Percentiles rank a stretch among this genome's conserved stretches.
These are phyloP conservation scores for Saccharomycopsis javanensis DNA, from an alignment of 805 yeast genomes.

Conservation along the genomic window DNA sequence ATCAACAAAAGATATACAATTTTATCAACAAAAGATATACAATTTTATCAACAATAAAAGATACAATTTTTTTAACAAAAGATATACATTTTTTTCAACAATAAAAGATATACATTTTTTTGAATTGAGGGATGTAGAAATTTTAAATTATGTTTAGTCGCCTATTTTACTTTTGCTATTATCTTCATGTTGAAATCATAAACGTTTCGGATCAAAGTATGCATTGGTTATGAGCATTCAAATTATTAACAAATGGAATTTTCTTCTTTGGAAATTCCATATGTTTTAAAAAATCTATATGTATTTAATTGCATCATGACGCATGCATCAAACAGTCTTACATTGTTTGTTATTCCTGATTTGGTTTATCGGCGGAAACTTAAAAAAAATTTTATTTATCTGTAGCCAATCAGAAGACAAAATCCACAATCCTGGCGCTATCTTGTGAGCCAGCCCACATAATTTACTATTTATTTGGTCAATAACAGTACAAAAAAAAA, in stretches of 20 bases:
- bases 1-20: background rate
- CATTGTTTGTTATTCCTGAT: background rate
- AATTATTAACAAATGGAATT: background rate
- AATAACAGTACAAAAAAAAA: background rate
- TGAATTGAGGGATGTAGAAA: no score
- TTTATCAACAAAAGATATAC: no score
- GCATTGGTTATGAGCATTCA: background rate
- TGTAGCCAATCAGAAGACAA: constrained; percentile 8
- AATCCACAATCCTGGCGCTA: background rate
- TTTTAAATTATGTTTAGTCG: no score
- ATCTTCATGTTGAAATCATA: no score
- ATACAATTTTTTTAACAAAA: background rate
- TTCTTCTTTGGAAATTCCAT: no score
- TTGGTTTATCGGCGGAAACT: background rate
- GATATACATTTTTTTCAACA: background rate
- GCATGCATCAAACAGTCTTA: background rate
- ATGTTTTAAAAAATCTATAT: no score
- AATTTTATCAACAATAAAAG: no score
- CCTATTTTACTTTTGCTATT: no score
- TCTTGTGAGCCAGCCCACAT: background rate
- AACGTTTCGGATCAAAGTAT: background rate
- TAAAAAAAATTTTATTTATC: constrained; percentile 5
- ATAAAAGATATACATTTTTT: no score
- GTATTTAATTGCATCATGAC: background rate
- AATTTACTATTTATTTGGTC: background rate